Conservation (phyloP, 805 yeast genomes). For the Yamadazyma endophytica region DNA sequence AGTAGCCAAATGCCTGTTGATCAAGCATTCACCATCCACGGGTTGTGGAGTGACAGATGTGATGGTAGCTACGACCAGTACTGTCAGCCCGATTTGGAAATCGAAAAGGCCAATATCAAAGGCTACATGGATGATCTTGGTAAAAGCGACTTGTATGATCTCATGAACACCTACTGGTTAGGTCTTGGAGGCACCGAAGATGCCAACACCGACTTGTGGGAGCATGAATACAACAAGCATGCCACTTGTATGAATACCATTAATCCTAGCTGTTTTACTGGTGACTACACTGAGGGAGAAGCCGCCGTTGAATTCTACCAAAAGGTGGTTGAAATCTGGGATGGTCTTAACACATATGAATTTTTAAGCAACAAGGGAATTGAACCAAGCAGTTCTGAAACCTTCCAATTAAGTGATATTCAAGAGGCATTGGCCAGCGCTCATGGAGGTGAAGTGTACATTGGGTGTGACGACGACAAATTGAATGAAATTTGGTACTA, state of each 20-base stretch:
- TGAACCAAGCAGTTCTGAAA: constrained; percentile 53
- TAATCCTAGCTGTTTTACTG: constrained; percentile 63
- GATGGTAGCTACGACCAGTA: constrained; percentile 77
- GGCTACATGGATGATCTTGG: constrained; percentile 11
- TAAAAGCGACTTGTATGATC: constrained; percentile 49
- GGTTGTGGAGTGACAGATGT: constrained; percentile 53
- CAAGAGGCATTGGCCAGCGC: constrained; percentile 46
- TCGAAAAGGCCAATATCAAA: constrained; percentile 26
- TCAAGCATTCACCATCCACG: constrained; percentile 38
- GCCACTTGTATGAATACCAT: constrained; percentile 88
- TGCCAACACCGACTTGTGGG: constrained; percentile 53
- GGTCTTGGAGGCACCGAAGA: constrained; percentile 58
- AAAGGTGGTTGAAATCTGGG: constrained; percentile 24
- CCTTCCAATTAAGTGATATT: constrained; percentile 56
- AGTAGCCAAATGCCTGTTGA: constrained; percentile 22
- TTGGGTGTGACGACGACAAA: constrained; percentile 46
- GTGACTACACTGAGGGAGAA: constrained; percentile 16
- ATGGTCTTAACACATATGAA: constrained; percentile 49
- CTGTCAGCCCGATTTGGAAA: constrained; percentile 61
- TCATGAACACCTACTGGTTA: constrained; percentile 61
- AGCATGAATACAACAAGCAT: constrained; percentile 90
- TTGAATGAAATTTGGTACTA: constrained; percentile 77
- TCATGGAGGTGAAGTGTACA: constrained; percentile 53
- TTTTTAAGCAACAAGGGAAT: constrained; percentile 69
- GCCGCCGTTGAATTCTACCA: constrained; percentile 28